Base-by-base conservation (phyloP, 352 stramenopile genomes). In the Phytophthora cryptogea region DNA sequence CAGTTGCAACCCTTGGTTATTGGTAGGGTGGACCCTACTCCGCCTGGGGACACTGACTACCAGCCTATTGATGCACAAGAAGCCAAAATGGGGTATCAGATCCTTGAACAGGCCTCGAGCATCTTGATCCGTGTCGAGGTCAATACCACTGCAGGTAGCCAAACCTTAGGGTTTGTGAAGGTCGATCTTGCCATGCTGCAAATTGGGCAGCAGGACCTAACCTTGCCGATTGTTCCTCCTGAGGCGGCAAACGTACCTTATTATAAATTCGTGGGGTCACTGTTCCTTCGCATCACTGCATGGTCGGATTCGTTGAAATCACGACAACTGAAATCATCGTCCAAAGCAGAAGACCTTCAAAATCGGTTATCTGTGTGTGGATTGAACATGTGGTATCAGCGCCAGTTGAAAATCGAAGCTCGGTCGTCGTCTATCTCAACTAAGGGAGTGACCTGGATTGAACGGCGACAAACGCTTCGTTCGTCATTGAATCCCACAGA, bases 81-180 rank as follows among this genome's bases (percentile, higher is more conserved):
- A 50, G 28, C 30, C 3, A 37, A 56, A 32, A 20, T 57, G 13
- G 63, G 55, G 8, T 42, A 35, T n/a, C 53, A 72, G 10, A 54
- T 80, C 5, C 45, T 87, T 3, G 40, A 54, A n/a, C 58, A 74
- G 23, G 59, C 58, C 8, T 63, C 68, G 3, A 86, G 79, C 41
- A 35, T 89, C 14, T n/a, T 88, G 32, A 76, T 91, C 8, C 61
- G 62, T 8, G 51, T 88, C 0, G 69, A 86, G 20, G 73, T 77
- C 4, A 31, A 49, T 8, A 52, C 57, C 0, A 5, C 39, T 16
- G 40, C 31, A 5, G 46, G 51, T 1, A 44, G 27, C 27, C 50
- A 11, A 8, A 68, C 63, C 0, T 51, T 89, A 37, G 82, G 75
- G 3, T 76, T 66, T 33, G 79, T 57, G 13, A 85, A 80, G 44